Percentiles rank a stretch among this genome's conserved stretches.
phyloP scores from a whole-genome alignment of 2,329 filamentous ascomycete species.

The Fusarium lateritium region DNA sequence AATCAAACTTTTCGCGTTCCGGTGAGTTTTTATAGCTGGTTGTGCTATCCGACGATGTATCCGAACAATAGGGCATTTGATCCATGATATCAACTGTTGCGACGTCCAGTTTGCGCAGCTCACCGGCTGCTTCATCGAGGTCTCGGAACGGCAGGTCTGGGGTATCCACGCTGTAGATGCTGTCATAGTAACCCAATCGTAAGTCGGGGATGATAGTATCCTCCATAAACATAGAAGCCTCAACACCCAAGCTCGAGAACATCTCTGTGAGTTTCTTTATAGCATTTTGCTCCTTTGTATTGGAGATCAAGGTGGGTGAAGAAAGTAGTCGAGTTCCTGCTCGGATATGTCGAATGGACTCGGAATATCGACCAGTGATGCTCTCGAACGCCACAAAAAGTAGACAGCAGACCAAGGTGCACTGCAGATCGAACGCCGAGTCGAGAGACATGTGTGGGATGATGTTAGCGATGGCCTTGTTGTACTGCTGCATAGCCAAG shows the following conservation, averaged over 20 bases:
- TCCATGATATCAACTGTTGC: conserved; percentile 2
- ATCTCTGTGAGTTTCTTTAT: conserved; percentile 40
- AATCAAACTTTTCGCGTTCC: neutral
- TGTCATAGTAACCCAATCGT: conserved; percentile 1
- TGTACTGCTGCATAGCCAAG: conserved; percentile 42
- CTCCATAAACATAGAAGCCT: conserved; percentile 44
- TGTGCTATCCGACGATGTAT: neutral
- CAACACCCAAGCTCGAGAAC: conserved; percentile 36
- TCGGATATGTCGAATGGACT: conserved; percentile 40
- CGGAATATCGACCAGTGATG: conserved; percentile 41
- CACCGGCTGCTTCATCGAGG: conserved; percentile 36
- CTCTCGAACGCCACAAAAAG: conserved; percentile 46
- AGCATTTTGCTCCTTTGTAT: conserved; percentile 6
- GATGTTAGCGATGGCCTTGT: conserved; percentile 41
- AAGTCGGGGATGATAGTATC: conserved; percentile 23
- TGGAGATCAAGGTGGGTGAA: neutral
- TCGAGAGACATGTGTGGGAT: conserved; percentile 34
- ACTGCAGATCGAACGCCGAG: conserved; percentile 30
- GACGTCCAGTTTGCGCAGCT: conserved; percentile 29
- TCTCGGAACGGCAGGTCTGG: conserved; percentile 22
- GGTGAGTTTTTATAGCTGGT: neutral
- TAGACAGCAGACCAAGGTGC: conserved; percentile 41
- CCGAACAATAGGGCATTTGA: neutral
- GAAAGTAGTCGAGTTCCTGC: conserved; percentile 33
- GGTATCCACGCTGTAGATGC: neutral